These are phyloP conservation scores for Leptographium wingfieldii DNA, from an alignment of 2,329 filamentous ascomycete species.

Conservation along the genomic window DNA sequence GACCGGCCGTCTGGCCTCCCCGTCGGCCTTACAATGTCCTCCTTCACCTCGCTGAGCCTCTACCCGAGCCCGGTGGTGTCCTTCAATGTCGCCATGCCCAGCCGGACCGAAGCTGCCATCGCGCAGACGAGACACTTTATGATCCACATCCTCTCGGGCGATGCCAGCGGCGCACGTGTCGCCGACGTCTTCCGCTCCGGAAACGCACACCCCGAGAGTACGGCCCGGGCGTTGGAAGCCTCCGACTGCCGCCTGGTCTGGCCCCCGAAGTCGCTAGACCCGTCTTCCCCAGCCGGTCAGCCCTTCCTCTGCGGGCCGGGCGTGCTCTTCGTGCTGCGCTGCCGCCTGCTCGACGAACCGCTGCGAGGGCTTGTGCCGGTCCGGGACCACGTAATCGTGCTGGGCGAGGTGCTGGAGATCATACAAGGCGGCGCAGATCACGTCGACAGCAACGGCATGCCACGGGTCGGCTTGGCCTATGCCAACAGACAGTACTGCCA, in stretches of 20 bases:
- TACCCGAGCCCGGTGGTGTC: conserved; percentile 37
- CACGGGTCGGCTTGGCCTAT: conserved; percentile 33
- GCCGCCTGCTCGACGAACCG: conserved; percentile 25
- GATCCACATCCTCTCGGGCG: conserved; percentile 39
- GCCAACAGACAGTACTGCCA: conserved; percentile 35
- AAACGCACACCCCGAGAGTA: conserved; percentile 22
- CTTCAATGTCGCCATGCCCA: conserved; percentile 45
- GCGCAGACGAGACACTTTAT: conserved; percentile 33
- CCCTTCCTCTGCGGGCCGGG: conserved; percentile 34
- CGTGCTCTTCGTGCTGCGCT: conserved; percentile 31
- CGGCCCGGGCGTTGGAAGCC: conserved; percentile 20
- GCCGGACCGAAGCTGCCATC: conserved; percentile 41
- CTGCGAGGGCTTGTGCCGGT: conserved; percentile 30
- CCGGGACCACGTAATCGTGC: conserved; percentile 38
- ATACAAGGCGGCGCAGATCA: conserved; percentile 17
- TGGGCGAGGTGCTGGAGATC: conserved; percentile 37
- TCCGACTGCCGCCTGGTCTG: conserved; percentile 15
- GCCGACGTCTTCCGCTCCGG: conserved; percentile 40
- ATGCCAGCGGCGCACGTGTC: conserved; percentile 32
- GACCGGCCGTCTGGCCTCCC: conserved; percentile 16
- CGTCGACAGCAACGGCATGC: conserved; percentile 10
- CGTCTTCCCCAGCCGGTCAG: background rate
- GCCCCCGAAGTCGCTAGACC: conserved; percentile 19
- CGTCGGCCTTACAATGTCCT: conserved; percentile 47
- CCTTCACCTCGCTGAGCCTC: conserved; percentile 42